Conservation (phyloP, 331 rosid species). For the Rhamnella rubrinervis region DNA sequence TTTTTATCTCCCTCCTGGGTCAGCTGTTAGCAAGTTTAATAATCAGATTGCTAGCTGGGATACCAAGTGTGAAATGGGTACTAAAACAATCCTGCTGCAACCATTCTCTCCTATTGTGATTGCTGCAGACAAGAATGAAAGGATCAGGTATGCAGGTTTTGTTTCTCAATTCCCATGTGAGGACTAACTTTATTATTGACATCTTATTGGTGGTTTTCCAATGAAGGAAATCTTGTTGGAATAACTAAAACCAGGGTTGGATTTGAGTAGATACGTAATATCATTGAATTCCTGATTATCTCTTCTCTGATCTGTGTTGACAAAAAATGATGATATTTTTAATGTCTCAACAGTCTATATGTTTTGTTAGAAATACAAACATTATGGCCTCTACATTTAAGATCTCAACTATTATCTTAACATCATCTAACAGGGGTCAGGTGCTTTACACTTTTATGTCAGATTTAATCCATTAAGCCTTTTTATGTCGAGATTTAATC, state of each 20-base stretch:
- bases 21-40: constrained; percentile 83
- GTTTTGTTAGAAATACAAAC: background rate
- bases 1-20: constrained; percentile 24
- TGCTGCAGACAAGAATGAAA: constrained; percentile 94
- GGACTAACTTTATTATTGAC: no score
- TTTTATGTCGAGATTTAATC: no score
- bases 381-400: background rate
- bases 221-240: background rate
- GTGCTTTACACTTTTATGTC: no score
- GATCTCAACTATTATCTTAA: background rate
- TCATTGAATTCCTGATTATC: background rate
- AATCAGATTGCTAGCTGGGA: constrained; percentile 94
- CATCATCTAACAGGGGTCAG: no score
- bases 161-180: no score
- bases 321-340: background rate
- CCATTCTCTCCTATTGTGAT: constrained; percentile 93
- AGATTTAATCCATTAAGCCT: no score
- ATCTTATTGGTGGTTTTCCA: background rate
- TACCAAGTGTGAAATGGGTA: constrained; percentile 67
- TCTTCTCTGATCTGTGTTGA: background rate
- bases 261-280: background rate
- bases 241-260: background rate
- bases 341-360: background rate
- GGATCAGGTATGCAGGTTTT: constrained; percentile 60
- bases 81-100: constrained; percentile 73